These are phyloP conservation scores for Chlamydomonas urium DNA, from an alignment of 139 green algal species.

Conservation along the genomic window DNA sequence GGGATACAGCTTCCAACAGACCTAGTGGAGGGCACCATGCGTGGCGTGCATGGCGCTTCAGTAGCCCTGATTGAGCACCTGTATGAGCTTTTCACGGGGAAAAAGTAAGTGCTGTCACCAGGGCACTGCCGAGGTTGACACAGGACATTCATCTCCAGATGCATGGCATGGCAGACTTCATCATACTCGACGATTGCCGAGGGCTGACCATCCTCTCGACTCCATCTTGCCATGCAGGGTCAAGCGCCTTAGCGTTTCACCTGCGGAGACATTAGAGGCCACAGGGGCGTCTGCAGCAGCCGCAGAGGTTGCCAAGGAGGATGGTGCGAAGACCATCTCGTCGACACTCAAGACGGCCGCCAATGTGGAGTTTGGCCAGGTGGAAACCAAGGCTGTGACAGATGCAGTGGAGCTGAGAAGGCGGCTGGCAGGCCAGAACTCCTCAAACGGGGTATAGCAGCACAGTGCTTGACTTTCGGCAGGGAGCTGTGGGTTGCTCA, in stretches of 20 bases:
- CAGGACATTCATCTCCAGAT: not conserved
- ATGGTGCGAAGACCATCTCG: constrained; percentile 5
- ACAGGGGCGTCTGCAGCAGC: not conserved
- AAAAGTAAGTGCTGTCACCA: constrained; percentile 42
- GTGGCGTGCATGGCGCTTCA: constrained; percentile 40
- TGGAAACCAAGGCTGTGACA: constrained; percentile 1
- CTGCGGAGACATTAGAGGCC: not conserved
- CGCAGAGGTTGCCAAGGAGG: not conserved
- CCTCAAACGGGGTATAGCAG: no score
- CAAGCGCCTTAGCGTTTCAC: not conserved
- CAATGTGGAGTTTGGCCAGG: constrained; percentile 17
- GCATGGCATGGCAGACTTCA: not conserved
- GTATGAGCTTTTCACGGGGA: constrained; percentile 52
- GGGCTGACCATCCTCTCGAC: not conserved
- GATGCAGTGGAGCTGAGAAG: constrained; percentile 15
- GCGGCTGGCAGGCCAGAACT: no score
- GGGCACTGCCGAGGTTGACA: not conserved
- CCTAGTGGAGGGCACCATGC: constrained; percentile 38
- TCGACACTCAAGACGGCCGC: not conserved
- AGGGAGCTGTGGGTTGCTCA: no score
- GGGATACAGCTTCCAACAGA: constrained; percentile 33
- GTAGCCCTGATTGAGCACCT: constrained; percentile 48
- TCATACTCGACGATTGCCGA: not conserved
- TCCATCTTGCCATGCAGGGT: constrained; percentile 9
- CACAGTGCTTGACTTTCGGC: no score